A percentile compares a stretch with the other conserved stretches of the same genome.
Conservation (phyloP, 345 rosid species). For the Linum trigynum region DNA sequence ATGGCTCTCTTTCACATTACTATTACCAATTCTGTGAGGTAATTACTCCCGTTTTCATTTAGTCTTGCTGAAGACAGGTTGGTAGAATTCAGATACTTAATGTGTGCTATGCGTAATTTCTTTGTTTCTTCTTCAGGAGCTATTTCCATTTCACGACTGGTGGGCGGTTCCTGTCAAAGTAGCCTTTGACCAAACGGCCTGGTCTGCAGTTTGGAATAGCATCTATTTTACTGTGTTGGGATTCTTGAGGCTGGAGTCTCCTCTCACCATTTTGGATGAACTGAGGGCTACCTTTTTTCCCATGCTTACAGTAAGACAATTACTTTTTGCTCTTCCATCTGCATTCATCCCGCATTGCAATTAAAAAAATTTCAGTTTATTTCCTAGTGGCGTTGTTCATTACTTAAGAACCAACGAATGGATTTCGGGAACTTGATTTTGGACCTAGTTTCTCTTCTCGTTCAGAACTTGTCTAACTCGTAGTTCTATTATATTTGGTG, state of each 20-base stretch:
- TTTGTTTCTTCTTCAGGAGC: constrained; percentile 31
- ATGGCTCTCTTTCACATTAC: constrained; percentile 85
- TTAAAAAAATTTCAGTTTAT: no score
- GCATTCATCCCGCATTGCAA: not conserved
- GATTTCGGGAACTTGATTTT: not conserved
- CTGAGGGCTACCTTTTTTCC: constrained; percentile 72
- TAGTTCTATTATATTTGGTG: constrained; percentile 6
- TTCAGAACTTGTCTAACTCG: not conserved
- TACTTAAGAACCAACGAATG: not conserved
- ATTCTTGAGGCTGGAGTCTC: constrained; percentile 75
- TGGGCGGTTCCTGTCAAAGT: constrained; percentile 97
- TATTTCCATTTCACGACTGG: constrained; percentile 85
- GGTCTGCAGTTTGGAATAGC: constrained; percentile 95
- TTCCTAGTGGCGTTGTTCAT: not conserved
- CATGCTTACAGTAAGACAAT: constrained; percentile 63
- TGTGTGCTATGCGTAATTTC: not conserved
- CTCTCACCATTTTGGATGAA: constrained; percentile 50
- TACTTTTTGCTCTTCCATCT: constrained; percentile 1
- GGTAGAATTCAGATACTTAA: not conserved
- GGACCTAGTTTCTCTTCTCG: not conserved
- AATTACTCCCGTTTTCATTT: not conserved
- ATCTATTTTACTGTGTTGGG: constrained; percentile 64
- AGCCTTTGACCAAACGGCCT: constrained; percentile 76
- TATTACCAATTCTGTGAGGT: constrained; percentile 94
- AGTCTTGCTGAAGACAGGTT: not conserved